These are phyloP conservation scores for Xylaria flabelliformis DNA, from an alignment of 495 filamentous ascomycete genomes.

Conservation along the genomic window DNA sequence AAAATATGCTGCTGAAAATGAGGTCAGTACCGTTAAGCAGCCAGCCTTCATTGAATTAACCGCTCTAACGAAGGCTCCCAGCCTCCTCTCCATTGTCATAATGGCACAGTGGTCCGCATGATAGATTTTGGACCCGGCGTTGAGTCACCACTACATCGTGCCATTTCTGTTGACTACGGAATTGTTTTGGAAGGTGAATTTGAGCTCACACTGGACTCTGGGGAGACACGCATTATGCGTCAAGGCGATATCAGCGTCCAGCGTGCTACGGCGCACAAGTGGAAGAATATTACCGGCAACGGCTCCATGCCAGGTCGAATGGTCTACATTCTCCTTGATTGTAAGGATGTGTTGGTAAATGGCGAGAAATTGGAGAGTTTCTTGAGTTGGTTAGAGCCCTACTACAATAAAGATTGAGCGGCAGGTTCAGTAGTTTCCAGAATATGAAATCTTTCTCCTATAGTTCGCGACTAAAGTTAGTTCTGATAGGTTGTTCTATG, in stretches of 20 bases:
- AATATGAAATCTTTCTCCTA: too few species aligned
- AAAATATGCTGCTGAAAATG: not conserved
- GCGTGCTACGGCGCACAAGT: not conserved
- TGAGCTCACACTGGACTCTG: conserved; percentile 61
- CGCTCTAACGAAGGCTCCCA: too few species aligned
- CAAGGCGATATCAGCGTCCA: conserved; percentile 53
- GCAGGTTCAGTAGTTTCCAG: too few species aligned
- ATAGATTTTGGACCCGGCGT: conserved; percentile 58
- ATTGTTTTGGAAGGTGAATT: conserved; percentile 69
- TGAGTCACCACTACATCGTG: conserved; percentile 62
- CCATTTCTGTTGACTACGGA: conserved; percentile 69
- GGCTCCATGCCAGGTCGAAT: not conserved
- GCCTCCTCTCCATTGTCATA: too few species aligned
- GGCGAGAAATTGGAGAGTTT: too few species aligned
- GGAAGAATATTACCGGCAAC: not conserved
- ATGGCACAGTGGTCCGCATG: conserved; percentile 33
- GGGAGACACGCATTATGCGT: conserved; percentile 57
- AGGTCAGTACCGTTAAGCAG: not conserved
- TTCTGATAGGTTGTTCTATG: too few species aligned
- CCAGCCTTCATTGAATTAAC: too few species aligned
- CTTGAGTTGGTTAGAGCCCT: too few species aligned
- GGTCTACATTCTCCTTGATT: not conserved
- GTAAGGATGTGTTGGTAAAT: not conserved
- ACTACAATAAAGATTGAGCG: too few species aligned
- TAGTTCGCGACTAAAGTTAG: too few species aligned